A percentile compares a stretch with the other conserved stretches of the same genome.
Conservation (phyloP, 129 eudicot genomes). For the Logfia minima region DNA sequence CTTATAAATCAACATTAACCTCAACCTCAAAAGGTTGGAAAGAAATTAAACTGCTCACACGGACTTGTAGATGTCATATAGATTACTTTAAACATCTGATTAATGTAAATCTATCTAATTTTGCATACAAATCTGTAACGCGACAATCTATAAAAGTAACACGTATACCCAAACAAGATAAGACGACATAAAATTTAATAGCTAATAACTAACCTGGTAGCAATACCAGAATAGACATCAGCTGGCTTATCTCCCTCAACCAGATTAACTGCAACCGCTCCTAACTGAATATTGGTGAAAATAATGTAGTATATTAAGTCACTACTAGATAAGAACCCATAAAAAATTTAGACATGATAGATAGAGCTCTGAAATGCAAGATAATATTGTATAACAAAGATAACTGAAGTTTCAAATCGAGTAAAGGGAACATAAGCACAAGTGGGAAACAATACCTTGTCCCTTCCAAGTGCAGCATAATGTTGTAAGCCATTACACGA, state of each 20-base stretch:
- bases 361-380: background rate
- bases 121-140: background rate
- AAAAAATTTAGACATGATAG: background rate
- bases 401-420: background rate
- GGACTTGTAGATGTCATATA: background rate
- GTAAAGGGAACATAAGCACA: background rate
- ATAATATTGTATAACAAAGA: background rate
- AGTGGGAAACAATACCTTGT: conserved; percentile 55
- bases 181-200: background rate
- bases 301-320: background rate
- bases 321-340: background rate
- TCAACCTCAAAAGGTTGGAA: background rate
- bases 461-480: conserved; percentile 99
- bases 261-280: conserved; percentile 96
- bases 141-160: background rate
- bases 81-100: background rate
- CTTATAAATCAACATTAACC: background rate
- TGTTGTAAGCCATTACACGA: conserved; percentile 97
- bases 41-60: no score
- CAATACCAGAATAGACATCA: conserved; percentile 96
- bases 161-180: background rate
- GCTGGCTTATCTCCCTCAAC: conserved; percentile 93
- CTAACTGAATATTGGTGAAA: conserved; percentile 46
- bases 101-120: background rate
- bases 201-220: conserved; percentile 57